Conservation (phyloP, 306 rosid species). For the Prosopis cineraria region DNA sequence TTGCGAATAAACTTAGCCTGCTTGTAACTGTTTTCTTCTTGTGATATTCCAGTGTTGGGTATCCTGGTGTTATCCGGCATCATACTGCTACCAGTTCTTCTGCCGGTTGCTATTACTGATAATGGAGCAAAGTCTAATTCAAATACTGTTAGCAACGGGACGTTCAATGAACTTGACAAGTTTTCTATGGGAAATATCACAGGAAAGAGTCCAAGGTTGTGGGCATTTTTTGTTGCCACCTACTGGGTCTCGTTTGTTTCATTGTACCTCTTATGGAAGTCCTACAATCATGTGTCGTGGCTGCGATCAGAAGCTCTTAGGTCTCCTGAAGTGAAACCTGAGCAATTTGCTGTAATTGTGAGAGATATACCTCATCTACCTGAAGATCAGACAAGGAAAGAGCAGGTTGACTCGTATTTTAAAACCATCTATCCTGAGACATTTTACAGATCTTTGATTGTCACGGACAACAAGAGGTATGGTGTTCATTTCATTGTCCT, state of each 20-base stretch:
- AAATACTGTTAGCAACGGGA: slow-evolving; percentile 48
- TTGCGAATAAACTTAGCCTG: slow-evolving; percentile 2
- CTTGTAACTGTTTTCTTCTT: slow-evolving; percentile 26
- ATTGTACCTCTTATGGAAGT: slow-evolving; percentile 75
- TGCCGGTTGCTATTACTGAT: slow-evolving; percentile 76
- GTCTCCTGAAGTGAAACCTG: slow-evolving; percentile 67
- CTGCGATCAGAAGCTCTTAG: slow-evolving; percentile 67
- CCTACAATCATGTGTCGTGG: slow-evolving; percentile 64
- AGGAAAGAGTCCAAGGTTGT: slow-evolving; percentile 64
- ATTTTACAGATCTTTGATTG: slow-evolving; percentile 82
- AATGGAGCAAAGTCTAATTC: slow-evolving; percentile 11
- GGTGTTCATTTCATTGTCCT: slow-evolving; percentile 4
- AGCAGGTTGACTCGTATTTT: slow-evolving; percentile 76
- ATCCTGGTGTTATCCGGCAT: slow-evolving; percentile 71
- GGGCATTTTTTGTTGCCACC: slow-evolving; percentile 74
- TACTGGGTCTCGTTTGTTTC: slow-evolving; percentile 86
- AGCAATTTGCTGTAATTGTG: slow-evolving; percentile 80
- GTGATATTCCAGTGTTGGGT: slow-evolving; percentile 60
- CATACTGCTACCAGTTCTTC: slow-evolving; percentile 79
- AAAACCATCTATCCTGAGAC: slow-evolving; percentile 65
- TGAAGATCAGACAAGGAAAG: slow-evolving; percentile 70
- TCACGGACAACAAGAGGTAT: slow-evolving; percentile 78
- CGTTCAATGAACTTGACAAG: slow-evolving; percentile 68
- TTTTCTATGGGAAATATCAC: slow-evolving; percentile 72
- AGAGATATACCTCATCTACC: slow-evolving; percentile 82